Evolutionary conservation across 2,329 filamentous ascomycete genomes (phyloP), one percentile per base, ranked within the genome.

Genomic region (Sodiomyces alkalinus): DNA sequence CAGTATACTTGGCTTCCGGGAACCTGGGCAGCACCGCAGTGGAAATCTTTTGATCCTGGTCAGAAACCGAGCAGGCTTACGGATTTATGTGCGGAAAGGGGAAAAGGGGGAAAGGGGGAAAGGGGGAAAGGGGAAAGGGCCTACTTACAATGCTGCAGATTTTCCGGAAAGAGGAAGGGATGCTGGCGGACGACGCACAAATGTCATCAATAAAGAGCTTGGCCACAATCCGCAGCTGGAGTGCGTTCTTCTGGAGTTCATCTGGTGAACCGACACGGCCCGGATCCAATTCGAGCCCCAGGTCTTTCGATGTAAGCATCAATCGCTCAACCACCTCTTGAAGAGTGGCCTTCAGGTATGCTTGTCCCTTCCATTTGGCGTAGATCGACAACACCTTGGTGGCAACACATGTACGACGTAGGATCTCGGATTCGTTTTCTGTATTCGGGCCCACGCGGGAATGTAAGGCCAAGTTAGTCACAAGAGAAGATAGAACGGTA

Each of bases 181-280:
- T 75, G 39, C 58, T 68, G 7, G 60, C 47, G 4, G 68, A 61
- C 3, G 74, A 79, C 26, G 64, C 65, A 38, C 71, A 74, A 13
- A 80, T 80, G 39, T 77, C 72, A 30, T 78, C 73, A 30, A 79
- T 77, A 40, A 80, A 79, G 5, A 78, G 72, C 40, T 77, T 75
- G 2, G 74, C 71, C 7, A 80, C 72, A 19, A 75, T 69, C 29
- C 68, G 64, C 22, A 80, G 56, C 42, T 79, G 73, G 10, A 73
- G 46, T 3, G 71, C 70, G 43, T 79, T 80, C 41, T 72, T 74
- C 41, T 74, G 57, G 3, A 78, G 53, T 39, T 79, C 73, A 39
- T 78, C 73, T 2, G 58, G 52, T 0, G 69, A 71, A 19, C 52
- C 50, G 3, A 75, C 67, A 33, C 72, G 62, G 1, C 68, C 60